These are phyloP conservation scores for Metarhizium anisopliae DNA, from an alignment of 2,329 filamentous ascomycete genomes.

Conservation along the genomic window DNA sequence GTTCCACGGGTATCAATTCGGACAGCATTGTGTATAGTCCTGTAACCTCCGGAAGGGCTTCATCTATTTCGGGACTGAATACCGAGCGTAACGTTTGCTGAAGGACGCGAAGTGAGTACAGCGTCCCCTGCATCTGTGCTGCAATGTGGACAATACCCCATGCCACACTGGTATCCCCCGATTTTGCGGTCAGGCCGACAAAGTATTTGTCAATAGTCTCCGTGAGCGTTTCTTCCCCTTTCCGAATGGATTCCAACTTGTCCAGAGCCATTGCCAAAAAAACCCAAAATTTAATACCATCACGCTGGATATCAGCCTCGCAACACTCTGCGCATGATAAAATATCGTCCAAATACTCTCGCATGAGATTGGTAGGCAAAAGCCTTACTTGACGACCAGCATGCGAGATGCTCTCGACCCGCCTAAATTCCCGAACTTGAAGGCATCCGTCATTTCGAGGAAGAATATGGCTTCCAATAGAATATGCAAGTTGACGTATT, in stretches of 20 bases:
- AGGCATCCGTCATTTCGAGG: background rate
- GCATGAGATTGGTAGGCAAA: constrained; percentile 4
- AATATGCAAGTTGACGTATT: constrained; percentile 47
- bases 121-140: constrained; percentile 49
- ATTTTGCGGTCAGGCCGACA: background rate
- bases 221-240: constrained; percentile 9
- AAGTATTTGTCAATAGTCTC: background rate
- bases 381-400: constrained; percentile 18
- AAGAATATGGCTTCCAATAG: constrained; percentile 19
- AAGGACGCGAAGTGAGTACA: constrained; percentile 52
- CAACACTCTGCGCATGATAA: constrained; percentile 1
- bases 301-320: constrained; percentile 8
- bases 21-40: constrained; percentile 13
- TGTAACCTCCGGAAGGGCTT: background rate
- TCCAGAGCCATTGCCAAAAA: constrained; percentile 16
- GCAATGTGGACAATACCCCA: constrained; percentile 55
- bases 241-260: constrained; percentile 18
- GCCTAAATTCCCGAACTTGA: constrained; percentile 26
- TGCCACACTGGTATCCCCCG: constrained; percentile 7
- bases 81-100: constrained; percentile 22
- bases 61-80: background rate
- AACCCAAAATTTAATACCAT: constrained; percentile 12
- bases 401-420: constrained; percentile 21
- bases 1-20: constrained; percentile 14
- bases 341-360: constrained; percentile 12